Percentiles rank a stretch among this genome's conserved stretches.
phyloP scores from a whole-genome alignment of 345 rosid genomes.

The Geranium brycei region DNA sequence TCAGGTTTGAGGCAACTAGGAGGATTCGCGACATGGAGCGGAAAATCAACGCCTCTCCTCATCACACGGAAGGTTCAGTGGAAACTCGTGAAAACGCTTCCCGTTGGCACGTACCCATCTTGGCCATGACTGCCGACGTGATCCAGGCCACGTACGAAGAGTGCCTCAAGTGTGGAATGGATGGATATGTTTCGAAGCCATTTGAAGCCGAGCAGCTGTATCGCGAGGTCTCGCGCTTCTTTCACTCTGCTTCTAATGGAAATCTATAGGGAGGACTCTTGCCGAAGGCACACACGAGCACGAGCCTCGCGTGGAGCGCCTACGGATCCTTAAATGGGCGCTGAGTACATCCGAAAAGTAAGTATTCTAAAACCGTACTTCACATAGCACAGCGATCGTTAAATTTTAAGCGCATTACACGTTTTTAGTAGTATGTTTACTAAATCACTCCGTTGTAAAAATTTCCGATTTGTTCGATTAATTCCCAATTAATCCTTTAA shows the following conservation, averaged over 20 bases:
- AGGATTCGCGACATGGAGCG: constrained; percentile 52
- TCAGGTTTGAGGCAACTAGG: constrained; percentile 71
- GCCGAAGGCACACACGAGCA: neutral
- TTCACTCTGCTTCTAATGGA: constrained; percentile 16
- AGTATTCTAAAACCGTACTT: constrained; percentile 5
- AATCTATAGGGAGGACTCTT: constrained; percentile 11
- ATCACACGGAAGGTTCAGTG: constrained; percentile 18
- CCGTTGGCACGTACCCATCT: constrained; percentile 53
- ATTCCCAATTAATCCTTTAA: too few relatives aligned
- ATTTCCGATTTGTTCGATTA: too few relatives aligned
- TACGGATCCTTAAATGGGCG: neutral
- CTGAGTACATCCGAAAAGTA: constrained; percentile 19
- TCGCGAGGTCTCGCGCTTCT: constrained; percentile 61
- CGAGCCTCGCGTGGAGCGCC: too few relatives aligned
- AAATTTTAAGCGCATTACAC: too few relatives aligned
- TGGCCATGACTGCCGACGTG: constrained; percentile 98
- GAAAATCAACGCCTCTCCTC: constrained; percentile 23
- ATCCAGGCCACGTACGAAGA: constrained; percentile 75
- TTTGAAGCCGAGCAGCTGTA: constrained; percentile 82
- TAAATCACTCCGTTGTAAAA: too few relatives aligned
- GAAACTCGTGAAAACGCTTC: constrained; percentile 22
- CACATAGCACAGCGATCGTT: too few relatives aligned
- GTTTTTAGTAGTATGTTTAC: too few relatives aligned
- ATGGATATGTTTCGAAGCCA: constrained; percentile 90
- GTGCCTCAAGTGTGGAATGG: constrained; percentile 59